Evolutionary conservation across 352 stramenopile species (phyloP), one percentile per base, ranked within the genome.

Genomic region (Phytophthora ohioensis): DNA sequence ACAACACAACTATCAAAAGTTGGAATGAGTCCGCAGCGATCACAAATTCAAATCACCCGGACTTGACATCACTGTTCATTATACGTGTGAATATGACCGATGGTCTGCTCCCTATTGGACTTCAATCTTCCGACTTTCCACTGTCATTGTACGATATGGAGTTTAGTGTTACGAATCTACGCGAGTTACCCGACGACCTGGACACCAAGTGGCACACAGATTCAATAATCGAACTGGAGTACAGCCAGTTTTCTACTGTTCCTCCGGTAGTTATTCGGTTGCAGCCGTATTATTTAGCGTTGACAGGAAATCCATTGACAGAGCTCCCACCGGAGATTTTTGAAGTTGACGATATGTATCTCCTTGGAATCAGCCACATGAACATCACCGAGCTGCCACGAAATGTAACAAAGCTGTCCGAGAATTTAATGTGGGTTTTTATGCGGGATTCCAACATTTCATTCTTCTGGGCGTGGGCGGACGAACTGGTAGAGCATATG

Each of bases 161-260:
- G 39, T 69, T 89, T 56, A 71, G 49, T 3, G 63, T 75, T 9
- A 76, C 74, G 2, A 87, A 84, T 32, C 55, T 83, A 6, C 56
- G 49, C 1, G 35, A 27, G 3, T 41, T 87, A 3, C 74, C 81
- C 1, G 58, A 66, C 13, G 56, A 81, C 45, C 49, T 87, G 4
- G 57, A 78, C 48, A 27, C 43, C 10, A 73, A 71, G 21, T 89
- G 79, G 76, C 74, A 66, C 3, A 11, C n/a, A 12, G 17, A 36
- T 1, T 30, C 55, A 11, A 31, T 54, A 6, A 13, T 79, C 9
- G 17, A 71, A 10, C 12, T 81, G 0, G 76, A 84, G 13, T 67
- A 69, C 42, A 69, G 73, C 17, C 7, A 59, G 8, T 38, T 84
- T 5, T 47, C 46, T 0, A 45, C 6, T 5, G 48, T 80, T 8